Percentiles rank a stretch among this genome's conserved stretches.
Evolutionary conservation across 768 basidiomycete species (phyloP).

Genomic region (Leccinum subgranulosum): DNA sequence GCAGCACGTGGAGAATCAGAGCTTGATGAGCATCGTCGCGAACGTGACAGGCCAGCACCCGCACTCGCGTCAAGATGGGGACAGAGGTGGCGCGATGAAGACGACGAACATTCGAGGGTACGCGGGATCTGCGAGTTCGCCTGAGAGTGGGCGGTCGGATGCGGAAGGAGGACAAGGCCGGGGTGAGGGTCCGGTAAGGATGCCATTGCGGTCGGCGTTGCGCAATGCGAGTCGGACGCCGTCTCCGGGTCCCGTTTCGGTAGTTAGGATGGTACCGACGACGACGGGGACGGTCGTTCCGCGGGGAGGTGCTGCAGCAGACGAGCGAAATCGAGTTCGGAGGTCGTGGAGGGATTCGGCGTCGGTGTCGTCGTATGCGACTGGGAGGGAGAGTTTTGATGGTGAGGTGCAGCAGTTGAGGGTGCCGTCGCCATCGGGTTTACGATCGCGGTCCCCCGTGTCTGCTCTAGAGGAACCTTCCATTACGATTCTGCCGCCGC

Average conservation of each 20-base stretch:
- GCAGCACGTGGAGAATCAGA: conserved; percentile 23
- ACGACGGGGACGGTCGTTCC: not conserved
- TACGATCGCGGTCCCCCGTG: not conserved
- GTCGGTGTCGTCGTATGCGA: conserved; percentile 60
- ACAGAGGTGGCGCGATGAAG: not conserved
- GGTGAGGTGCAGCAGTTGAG: conserved; percentile 19
- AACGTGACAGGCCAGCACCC: conserved; percentile 45
- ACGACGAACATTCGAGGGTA: not conserved
- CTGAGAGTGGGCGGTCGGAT: not conserved
- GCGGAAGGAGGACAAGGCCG: not conserved
- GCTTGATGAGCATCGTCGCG: conserved; percentile 70
- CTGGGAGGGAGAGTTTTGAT: conserved; percentile 54
- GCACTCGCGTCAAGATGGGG: conserved; percentile 18
- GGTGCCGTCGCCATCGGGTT: not conserved
- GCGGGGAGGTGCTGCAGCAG: not conserved
- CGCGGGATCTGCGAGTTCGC: not conserved
- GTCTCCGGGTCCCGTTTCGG: conserved; percentile 34
- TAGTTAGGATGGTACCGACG: not conserved
- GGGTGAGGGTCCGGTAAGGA: conserved; percentile 34
- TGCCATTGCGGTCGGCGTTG: conserved; percentile 63
- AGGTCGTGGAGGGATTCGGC: conserved; percentile 16
- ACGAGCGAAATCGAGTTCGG: not conserved
- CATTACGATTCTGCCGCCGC: conserved; percentile 12
- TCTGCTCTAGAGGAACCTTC: not conserved
- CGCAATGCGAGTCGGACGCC: conserved; percentile 50